Evolutionary conservation across 352 stramenopile species (phyloP).

Genomic region (Pythium brassicae): DNA sequence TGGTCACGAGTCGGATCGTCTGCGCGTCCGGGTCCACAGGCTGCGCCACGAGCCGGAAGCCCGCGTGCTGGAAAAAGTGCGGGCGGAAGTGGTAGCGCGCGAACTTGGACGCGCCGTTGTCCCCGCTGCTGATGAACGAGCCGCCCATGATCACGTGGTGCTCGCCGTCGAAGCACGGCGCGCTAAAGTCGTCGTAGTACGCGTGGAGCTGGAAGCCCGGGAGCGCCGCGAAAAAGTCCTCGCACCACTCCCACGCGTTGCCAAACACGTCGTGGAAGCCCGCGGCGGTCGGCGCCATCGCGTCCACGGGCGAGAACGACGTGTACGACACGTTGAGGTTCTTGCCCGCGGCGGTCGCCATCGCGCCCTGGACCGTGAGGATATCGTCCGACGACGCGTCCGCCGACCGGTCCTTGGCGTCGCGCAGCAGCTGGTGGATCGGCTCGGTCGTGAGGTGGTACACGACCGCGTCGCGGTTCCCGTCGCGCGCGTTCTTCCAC

Average conservation of each 20-base stretch:
- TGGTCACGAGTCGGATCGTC: slow-evolving; percentile 54
- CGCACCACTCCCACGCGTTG: slow-evolving; percentile 96
- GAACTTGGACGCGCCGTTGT: slow-evolving; percentile 94
- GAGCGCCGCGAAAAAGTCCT: slow-evolving; percentile 94
- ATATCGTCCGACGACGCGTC: slow-evolving; percentile 69
- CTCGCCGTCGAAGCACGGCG: slow-evolving; percentile 97
- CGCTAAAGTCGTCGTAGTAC: slow-evolving; percentile 97
- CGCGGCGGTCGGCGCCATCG: slow-evolving; percentile 51
- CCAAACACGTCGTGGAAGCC: slow-evolving; percentile 94
- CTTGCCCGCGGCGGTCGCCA: slow-evolving; percentile 42
- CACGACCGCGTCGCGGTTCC: slow-evolving; percentile 56
- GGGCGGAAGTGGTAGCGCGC: slow-evolving; percentile 95
- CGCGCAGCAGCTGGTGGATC: slow-evolving; percentile 90
- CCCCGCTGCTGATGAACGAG: slow-evolving; percentile 93
- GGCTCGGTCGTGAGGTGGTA: slow-evolving; percentile 92
- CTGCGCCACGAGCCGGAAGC: slow-evolving; percentile 92
- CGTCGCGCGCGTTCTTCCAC: slow-evolving; percentile 74
- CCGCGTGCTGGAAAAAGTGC: slow-evolving; percentile 97
- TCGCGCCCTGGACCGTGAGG: slow-evolving; percentile 51
- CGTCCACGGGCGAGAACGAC: slow-evolving; percentile 90
- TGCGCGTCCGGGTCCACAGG: slow-evolving; percentile 59
- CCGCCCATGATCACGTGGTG: slow-evolving; percentile 96
- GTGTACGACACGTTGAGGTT: slow-evolving; percentile 93
- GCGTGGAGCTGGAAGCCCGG: slow-evolving; percentile 87
- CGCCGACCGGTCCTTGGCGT: slow-evolving; percentile 43